Percentiles rank a stretch among this genome's conserved stretches.
Conservation (phyloP, 257 asterid species). For the Solanum paucissectum region DNA sequence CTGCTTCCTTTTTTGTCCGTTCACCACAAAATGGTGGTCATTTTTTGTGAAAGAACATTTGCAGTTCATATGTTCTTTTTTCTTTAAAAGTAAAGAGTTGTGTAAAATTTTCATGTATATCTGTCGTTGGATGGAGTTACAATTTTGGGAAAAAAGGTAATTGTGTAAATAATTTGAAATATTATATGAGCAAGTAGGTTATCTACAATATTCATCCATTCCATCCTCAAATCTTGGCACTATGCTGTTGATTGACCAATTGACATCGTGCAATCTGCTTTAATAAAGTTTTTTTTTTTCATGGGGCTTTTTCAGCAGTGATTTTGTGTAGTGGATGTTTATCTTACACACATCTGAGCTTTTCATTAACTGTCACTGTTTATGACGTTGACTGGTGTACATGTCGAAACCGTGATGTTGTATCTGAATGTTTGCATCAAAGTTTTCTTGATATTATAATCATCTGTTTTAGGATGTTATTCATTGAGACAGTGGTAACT, state of each 20-base stretch:
- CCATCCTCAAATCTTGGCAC: not conserved
- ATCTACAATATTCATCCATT: not conserved
- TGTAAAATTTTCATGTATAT: not conserved
- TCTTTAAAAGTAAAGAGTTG: not conserved
- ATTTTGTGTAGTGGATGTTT: not conserved
- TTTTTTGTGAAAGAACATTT: not conserved
- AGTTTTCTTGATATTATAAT: not conserved
- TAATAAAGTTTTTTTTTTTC: not conserved
- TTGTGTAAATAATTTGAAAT: not conserved
- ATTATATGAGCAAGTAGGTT: not conserved
- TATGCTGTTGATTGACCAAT: not conserved
- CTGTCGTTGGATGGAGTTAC: not conserved
- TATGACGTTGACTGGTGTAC: not conserved
- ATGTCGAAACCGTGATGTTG: not conserved
- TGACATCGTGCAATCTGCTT: not conserved
- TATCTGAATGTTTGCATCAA: not conserved
- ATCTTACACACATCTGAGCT: not conserved
- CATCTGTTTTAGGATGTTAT: not conserved
- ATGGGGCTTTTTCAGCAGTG: not conserved
- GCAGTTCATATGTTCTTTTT: slow-evolving; percentile 3
- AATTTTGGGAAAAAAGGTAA: not conserved
- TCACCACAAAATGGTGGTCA: not conserved
- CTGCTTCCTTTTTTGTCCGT: not conserved
- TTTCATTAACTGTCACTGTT: not conserved
- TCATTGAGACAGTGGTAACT: not conserved